phyloP scores from a whole-genome alignment of 2,329 filamentous ascomycete genomes.

The Colletotrichum melonis region DNA sequence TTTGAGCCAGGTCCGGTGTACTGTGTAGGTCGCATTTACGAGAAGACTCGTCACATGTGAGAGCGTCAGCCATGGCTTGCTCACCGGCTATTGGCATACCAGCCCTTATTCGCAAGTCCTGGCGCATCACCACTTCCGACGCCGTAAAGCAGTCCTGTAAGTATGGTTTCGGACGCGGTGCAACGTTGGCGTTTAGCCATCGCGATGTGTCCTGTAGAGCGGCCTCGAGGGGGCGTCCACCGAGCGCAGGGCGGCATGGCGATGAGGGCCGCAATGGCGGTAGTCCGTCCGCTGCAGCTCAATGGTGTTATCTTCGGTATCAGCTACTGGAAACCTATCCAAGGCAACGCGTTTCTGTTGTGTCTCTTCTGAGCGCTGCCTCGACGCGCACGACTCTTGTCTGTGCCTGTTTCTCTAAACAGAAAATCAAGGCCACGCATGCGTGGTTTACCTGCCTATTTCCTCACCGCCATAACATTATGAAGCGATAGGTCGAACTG shows the following conservation, averaged over 20 bases:
- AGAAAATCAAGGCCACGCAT: slow-evolving; percentile 3
- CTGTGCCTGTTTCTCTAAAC: not conserved
- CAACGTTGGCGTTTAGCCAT: slow-evolving; percentile 18
- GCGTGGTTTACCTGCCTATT: not conserved
- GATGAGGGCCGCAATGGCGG: slow-evolving; percentile 2
- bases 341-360: not conserved
- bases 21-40: slow-evolving; percentile 18
- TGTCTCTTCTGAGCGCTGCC: not conserved
- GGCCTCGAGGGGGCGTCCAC: not conserved
- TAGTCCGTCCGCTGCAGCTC: not conserved
- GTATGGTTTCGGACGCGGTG: slow-evolving; percentile 30
- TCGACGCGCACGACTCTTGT: not conserved
- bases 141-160: slow-evolving; percentile 15
- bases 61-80: slow-evolving; percentile 23
- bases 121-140: slow-evolving; percentile 18
- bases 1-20: not conserved
- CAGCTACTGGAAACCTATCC: not conserved
- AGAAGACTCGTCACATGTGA: slow-evolving; percentile 28
- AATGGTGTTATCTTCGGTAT: not conserved
- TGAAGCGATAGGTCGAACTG: slow-evolving; percentile 9
- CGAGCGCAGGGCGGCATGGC: slow-evolving; percentile 1
- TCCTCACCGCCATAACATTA: slow-evolving; percentile 22
- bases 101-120: not conserved
- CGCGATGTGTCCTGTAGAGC: slow-evolving; percentile 3
- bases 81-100: slow-evolving; percentile 20